Percentiles rank a stretch among this genome's conserved stretches.
phyloP scores from a whole-genome alignment of 225 moss, liverwort and hornwort species.

The Physcomitrellopsis africana region DNA sequence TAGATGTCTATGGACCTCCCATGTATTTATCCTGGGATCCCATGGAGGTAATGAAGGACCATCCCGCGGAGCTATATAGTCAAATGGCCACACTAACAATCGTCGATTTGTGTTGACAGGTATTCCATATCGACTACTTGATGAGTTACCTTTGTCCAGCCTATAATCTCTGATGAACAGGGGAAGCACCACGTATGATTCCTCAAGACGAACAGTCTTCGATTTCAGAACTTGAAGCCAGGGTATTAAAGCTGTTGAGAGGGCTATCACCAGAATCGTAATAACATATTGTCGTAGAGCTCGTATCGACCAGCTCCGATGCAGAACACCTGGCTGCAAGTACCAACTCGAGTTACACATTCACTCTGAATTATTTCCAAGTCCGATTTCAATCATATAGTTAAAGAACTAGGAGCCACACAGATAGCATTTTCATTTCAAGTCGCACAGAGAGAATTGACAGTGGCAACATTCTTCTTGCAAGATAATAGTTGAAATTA shows the following conservation, averaged over 20 bases:
- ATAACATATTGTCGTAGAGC: slow-evolving; percentile 19
- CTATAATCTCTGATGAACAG: slow-evolving; percentile 25
- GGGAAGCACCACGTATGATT: slow-evolving; percentile 35
- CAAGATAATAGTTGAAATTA: not conserved
- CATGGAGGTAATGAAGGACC: slow-evolving; percentile 21
- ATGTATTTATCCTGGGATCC: slow-evolving; percentile 21
- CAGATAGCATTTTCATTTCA: not conserved
- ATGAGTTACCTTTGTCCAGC: not conserved
- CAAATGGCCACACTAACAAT: slow-evolving; percentile 28
- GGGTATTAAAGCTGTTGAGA: slow-evolving; percentile 33
- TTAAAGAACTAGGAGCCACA: not conserved
- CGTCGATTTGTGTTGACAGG: slow-evolving; percentile 9
- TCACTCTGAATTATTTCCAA: not conserved
- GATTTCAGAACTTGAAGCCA: slow-evolving; percentile 26
- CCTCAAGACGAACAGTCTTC: slow-evolving; percentile 10
- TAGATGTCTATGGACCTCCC: slow-evolving; percentile 34
- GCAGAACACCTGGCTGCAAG: slow-evolving; percentile 24
- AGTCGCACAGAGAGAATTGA: not conserved
- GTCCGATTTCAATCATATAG: not conserved
- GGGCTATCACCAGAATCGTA: slow-evolving; percentile 28
- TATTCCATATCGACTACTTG: not conserved
- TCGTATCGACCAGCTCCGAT: slow-evolving; percentile 12
- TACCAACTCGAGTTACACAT: not conserved
- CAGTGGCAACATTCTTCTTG: not conserved
- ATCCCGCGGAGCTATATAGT: slow-evolving; percentile 5